These are phyloP conservation scores for Peronospora destructor DNA, from an alignment of 352 stramenopile species.

Conservation along the genomic window DNA sequence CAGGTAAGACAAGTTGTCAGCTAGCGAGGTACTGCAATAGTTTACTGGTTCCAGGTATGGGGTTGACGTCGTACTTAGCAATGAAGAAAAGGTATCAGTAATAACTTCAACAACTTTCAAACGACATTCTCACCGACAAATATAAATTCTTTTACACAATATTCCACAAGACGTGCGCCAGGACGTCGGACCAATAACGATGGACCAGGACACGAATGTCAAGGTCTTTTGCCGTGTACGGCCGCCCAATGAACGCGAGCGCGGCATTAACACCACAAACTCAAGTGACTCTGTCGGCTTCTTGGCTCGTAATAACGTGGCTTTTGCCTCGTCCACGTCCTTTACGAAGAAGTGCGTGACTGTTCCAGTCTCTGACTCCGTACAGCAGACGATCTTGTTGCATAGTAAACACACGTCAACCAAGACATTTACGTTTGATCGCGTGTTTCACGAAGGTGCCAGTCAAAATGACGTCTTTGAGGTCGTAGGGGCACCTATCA, in stretches of 20 bases:
- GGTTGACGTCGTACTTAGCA: no score
- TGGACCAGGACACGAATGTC: conserved; percentile 54
- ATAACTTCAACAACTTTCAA: neutral
- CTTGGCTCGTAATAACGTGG: conserved; percentile 10
- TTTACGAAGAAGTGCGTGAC: conserved; percentile 59
- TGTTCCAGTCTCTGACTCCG: conserved; percentile 34
- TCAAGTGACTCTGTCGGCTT: conserved; percentile 16
- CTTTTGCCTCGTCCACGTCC: conserved; percentile 13
- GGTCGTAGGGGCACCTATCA: conserved; percentile 77
- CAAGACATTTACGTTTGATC: conserved; percentile 88
- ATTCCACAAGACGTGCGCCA: neutral
- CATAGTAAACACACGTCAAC: conserved; percentile 41
- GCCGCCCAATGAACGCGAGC: conserved; percentile 70
- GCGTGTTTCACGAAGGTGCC: conserved; percentile 84
- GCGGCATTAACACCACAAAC: conserved; percentile 17
- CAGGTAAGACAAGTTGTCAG: no score
- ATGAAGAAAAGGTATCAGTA: no score
- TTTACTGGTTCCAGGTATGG: no score
- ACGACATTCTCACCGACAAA: no score
- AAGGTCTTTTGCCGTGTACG: conserved; percentile 84
- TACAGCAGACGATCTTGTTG: conserved; percentile 56
- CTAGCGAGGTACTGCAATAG: no score
- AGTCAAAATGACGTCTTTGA: conserved; percentile 90
- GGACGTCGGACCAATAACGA: neutral
- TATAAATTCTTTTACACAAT: neutral